Evolutionary conservation across 768 basidiomycete species (phyloP).

Genomic region (Rhizopogon sp.): DNA sequence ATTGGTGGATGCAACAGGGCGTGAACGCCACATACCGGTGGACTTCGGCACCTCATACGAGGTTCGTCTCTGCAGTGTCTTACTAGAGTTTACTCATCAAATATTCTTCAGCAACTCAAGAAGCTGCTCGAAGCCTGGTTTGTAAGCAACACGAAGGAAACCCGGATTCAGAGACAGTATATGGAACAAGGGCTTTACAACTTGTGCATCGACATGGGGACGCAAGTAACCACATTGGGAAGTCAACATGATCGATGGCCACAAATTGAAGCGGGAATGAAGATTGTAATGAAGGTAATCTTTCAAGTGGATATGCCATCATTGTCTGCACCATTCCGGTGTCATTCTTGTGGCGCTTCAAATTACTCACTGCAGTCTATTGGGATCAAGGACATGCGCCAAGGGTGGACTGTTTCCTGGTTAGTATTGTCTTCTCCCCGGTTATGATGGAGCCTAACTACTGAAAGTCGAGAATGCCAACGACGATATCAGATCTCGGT

Average conservation of each 20-base stretch:
- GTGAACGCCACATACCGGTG: slow-evolving; percentile 18
- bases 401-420: slow-evolving; percentile 18
- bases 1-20: slow-evolving; percentile 21
- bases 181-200: slow-evolving; percentile 19
- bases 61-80: slow-evolving; percentile 4
- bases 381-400: too few species aligned
- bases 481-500: slow-evolving; percentile 18
- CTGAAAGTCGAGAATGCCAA: slow-evolving; percentile 18
- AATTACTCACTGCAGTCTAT: slow-evolving; percentile 17
- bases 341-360: slow-evolving; percentile 15
- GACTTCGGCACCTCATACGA: slow-evolving; percentile 21
- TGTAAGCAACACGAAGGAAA: slow-evolving; percentile 11
- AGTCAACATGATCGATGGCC: slow-evolving; percentile 13
- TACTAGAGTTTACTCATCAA: too few species aligned
- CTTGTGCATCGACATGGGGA: slow-evolving; percentile 17
- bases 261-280: slow-evolving; percentile 18
- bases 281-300: slow-evolving; percentile 18
- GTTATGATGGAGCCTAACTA: slow-evolving; percentile 4
- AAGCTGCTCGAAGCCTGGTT: slow-evolving; percentile 14
- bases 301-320: slow-evolving; percentile 14
- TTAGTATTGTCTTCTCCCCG: slow-evolving; percentile 1
- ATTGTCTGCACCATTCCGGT: slow-evolving; percentile 7
- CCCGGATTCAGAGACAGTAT: slow-evolving; percentile 18
- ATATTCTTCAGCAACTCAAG: slow-evolving; percentile 16
- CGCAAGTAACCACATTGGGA: slow-evolving; percentile 16